phyloP scores from a whole-genome alignment of 2,329 filamentous ascomycete genomes.

The Diplodia intermedia region DNA sequence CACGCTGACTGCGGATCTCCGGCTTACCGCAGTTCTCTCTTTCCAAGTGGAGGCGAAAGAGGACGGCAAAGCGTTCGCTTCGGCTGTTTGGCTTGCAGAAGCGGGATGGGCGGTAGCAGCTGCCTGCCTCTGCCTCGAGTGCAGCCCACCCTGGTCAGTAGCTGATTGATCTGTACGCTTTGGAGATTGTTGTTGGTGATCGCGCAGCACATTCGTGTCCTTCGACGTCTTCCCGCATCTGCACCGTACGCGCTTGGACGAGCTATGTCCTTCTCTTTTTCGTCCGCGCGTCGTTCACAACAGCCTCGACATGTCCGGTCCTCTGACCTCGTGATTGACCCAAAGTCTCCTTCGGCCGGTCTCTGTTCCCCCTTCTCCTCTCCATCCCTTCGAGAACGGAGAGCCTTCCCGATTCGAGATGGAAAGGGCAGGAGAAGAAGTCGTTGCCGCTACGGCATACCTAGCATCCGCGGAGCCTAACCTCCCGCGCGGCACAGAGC shows the following conservation, averaged over 20 bases:
- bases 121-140: neutral
- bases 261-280: too few species aligned
- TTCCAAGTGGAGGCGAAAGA: neutral
- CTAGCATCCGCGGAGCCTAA: neutral
- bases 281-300: neutral
- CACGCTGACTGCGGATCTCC: neutral
- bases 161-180: neutral
- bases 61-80: neutral
- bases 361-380: neutral
- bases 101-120: neutral
- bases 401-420: neutral
- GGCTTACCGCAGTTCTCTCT: neutral
- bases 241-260: neutral
- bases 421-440: neutral
- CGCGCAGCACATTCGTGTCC: neutral
- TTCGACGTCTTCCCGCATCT: neutral
- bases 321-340: neutral
- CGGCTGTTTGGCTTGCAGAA: neutral
- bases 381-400: neutral
- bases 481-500: constrained; percentile 1
- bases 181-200: constrained; percentile 8
- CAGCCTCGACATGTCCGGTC: neutral
- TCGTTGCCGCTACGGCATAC: neutral
- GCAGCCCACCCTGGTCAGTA: neutral
- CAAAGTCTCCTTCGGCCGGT: neutral